Percentiles rank a stretch among this genome's conserved stretches.
These are phyloP conservation scores for Colletotrichum sp. DNA, from an alignment of 2,329 filamentous ascomycete species.

Conservation along the genomic window DNA sequence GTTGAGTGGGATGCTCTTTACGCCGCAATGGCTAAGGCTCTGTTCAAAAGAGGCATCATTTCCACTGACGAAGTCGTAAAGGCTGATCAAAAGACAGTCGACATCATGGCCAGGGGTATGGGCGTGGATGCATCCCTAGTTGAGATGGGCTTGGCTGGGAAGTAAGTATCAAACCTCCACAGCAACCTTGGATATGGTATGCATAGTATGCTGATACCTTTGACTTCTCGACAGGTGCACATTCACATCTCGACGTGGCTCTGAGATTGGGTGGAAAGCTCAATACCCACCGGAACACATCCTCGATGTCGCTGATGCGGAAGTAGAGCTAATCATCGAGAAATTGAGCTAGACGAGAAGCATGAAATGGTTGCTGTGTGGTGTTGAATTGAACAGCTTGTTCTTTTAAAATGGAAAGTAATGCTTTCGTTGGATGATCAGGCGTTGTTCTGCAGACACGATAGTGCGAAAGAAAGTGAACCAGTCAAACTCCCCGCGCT, in stretches of 20 bases:
- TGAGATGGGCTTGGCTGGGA: conserved; percentile 41
- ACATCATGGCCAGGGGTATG: conserved; percentile 44
- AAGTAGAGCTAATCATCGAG: conserved; percentile 43
- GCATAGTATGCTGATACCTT: neutral
- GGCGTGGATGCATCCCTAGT: conserved; percentile 34
- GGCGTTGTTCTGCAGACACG: neutral
- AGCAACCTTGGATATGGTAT: neutral
- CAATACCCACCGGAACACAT: conserved; percentile 48
- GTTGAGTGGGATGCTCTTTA: conserved; percentile 59
- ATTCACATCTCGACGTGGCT: conserved; percentile 45
- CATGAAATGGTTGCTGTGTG: fast-evolving
- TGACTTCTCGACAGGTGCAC: neutral
- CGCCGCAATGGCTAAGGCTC: conserved; percentile 42
- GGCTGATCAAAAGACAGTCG: conserved; percentile 39
- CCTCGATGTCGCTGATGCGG: conserved; percentile 47
- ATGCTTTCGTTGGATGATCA: fast-evolving
- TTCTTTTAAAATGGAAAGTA: neutral
- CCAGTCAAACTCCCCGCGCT: neutral
- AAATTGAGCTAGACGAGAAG: neutral
- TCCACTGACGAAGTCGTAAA: conserved; percentile 36
- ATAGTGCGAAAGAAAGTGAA: neutral
- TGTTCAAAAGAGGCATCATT: conserved; percentile 45
- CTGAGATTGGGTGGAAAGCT: conserved; percentile 50
- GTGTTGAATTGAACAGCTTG: fast-evolving
- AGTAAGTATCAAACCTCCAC: conserved; percentile 31